Base-by-base conservation (phyloP, 1,284 basidiomycete genomes). In the Leccinum pallidistipes region DNA sequence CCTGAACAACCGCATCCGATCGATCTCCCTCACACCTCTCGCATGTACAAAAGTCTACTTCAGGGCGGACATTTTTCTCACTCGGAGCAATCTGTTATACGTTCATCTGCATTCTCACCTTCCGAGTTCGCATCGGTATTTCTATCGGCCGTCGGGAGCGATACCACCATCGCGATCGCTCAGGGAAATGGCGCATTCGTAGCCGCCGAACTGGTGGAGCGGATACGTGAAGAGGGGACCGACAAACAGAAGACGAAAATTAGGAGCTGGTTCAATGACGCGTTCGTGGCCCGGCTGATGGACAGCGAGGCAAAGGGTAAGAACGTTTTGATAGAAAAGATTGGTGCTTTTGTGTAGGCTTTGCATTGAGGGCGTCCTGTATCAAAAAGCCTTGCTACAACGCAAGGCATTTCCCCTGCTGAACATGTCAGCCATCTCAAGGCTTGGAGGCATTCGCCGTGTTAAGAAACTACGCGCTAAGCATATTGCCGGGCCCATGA, bases 11-110 rank as follows among this genome's bases (percentile, higher is more conserved):
- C 82, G 0, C 92, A 95, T 73, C 81, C 84, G 9, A 87, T 95
- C 62, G 88, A 94, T 69, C 81, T 94, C 14, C 85, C 92, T 0
- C 91, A 93, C 72, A 84, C 87, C 2, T 88, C 91, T 2, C 82
- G 94, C 50, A 73, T 94, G 58, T 94, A 93, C 82, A 95, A 96
- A 75, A 87, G 86, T 1, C 84, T 95, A 11, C 81, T 96, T 0
- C 91, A 94, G 69, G 94, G 94, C n/a, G 94, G 94, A 0, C 93
- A 95, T 73, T 95, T 87, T 76, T 88, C 86, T 61, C 86, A 86
- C 50, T 73, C 81, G 0, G 83, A 85, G 3, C 81, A 82, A 51
- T 65, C 80, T 1, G 78, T 95, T 49, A 76, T 81, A 6, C 75
- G 77, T 18, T 73, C 80, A 1, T 66, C 77, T 1, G 69, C 72